Percentiles rank a stretch among this genome's conserved stretches.
phyloP scores from a whole-genome alignment of 106 monocot genomes.

The Hemerocallis citrina region DNA sequence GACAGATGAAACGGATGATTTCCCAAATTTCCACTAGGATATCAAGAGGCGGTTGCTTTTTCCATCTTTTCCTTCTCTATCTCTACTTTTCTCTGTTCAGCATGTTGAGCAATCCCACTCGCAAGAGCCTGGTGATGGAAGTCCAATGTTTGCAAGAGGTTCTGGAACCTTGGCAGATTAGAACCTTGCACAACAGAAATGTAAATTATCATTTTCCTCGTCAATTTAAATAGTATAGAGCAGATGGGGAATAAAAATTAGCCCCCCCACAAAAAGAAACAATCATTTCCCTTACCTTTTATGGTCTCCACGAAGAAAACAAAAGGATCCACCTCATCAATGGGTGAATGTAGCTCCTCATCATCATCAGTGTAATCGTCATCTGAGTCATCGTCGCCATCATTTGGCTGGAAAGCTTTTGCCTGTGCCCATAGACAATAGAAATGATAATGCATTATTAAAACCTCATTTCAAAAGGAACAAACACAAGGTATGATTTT shows the following conservation, averaged over 20 bases:
- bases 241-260: neutral
- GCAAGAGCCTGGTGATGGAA: constrained; percentile 73
- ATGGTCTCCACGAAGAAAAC: constrained; percentile 82
- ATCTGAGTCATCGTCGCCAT: constrained; percentile 74
- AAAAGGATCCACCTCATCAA: constrained; percentile 89
- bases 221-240: neutral
- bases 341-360: constrained; percentile 82
- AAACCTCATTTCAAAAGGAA: too few species aligned
- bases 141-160: constrained; percentile 74
- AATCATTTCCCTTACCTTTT: constrained; percentile 37
- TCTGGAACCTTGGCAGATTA: constrained; percentile 72
- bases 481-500: too few species aligned
- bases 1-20: constrained; percentile 1
- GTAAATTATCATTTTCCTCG: constrained; percentile 22
- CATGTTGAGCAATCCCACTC: constrained; percentile 71
- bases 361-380: constrained; percentile 85
- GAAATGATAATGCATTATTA: too few species aligned
- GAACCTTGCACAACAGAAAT: constrained; percentile 61
- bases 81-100: constrained; percentile 54
- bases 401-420: constrained; percentile 51
- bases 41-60: constrained; percentile 41
- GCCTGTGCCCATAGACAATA: constrained; percentile 35
- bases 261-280: neutral
- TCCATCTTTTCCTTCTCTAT: constrained; percentile 85
- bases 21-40: neutral